phyloP scores from a whole-genome alignment of 1,284 basidiomycete genomes.

The Ganoderma sinense region DNA sequence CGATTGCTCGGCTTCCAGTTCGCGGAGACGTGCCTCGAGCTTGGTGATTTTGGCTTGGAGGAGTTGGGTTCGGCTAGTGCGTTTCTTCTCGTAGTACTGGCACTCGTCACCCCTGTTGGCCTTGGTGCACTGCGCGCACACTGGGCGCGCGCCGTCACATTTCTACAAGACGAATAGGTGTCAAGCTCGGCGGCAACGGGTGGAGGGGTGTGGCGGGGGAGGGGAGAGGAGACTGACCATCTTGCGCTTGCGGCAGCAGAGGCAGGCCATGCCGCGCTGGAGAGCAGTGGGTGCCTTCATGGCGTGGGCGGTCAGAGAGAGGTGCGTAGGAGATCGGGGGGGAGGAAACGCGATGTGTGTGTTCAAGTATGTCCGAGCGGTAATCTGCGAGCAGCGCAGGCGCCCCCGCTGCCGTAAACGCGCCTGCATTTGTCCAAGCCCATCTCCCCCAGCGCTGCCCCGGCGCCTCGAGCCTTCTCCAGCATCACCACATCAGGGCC shows the following conservation, averaged over 20 bases:
- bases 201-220: neutral
- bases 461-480: slow-evolving; percentile 4
- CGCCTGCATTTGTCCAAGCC: slow-evolving; percentile 20
- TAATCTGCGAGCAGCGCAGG: slow-evolving; percentile 29
- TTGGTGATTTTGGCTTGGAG: slow-evolving; percentile 63
- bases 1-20: slow-evolving; percentile 52
- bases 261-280: slow-evolving; percentile 64
- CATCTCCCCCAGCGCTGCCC: slow-evolving; percentile 8
- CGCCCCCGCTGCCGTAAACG: slow-evolving; percentile 28
- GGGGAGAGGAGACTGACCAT: slow-evolving; percentile 50
- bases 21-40: slow-evolving; percentile 60
- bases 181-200: slow-evolving; percentile 2
- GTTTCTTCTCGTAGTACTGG: slow-evolving; percentile 67
- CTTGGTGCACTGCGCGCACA: slow-evolving; percentile 63
- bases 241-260: slow-evolving; percentile 68
- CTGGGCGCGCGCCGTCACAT: slow-evolving; percentile 66
- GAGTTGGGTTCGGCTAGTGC: slow-evolving; percentile 66
- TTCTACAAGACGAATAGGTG: slow-evolving; percentile 45
- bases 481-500: slow-evolving; percentile 28
- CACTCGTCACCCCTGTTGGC: slow-evolving; percentile 60
- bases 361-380: slow-evolving; percentile 31
- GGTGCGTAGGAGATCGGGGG: slow-evolving; percentile 16
- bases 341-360: slow-evolving; percentile 20
- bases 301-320: slow-evolving; percentile 13
- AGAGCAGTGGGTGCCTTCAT: slow-evolving; percentile 48